Evolutionary conservation across 345 rosid genomes (phyloP), one percentile per base, ranked within the genome.

Genomic region (Anastatica hierochuntica): DNA sequence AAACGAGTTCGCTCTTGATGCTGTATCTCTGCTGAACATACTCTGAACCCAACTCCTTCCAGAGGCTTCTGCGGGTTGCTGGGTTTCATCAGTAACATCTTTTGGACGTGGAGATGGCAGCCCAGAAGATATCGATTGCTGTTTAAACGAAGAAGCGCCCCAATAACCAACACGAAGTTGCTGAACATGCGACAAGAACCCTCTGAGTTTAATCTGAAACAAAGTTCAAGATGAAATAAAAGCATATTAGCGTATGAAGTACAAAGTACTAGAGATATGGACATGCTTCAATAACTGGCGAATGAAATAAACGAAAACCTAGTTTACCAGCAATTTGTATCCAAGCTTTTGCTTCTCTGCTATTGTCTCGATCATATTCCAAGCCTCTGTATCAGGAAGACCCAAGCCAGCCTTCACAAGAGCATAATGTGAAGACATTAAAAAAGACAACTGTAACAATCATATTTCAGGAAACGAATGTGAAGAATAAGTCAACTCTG

Each of bases 31-130:
- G 77, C 94, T 88, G 70, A 92, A 92, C 98, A 92, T 92, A 71
- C 98, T 92, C 69, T 92, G 98, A 42, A 88, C 98, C 98, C 98
- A 92, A 70, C 95, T 92, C 76, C 98, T 81, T 58, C 98, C 94
- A 74, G 98, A 73, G 44, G 95, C 95, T 77, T 88, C 98, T 13
- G 88, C 75, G 66, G 98, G 86, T 74, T 83, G 86, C 72, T 88
- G 79, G 72, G 67, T 72, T 60, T 92, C 95, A 73, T 74, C 82
- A 30, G 74, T 43, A 21, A 56, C 74, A 71, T 92, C 97, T 69
- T 78, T 88, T 17, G 90, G 76, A 56, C 73, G 90, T 19, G 98
- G 97, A 47, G 98, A 92, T 50, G 85, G 70, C 72, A 88, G 71
- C 42, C 88, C 98, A 63, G 83, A 70, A 60, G 76, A 71, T 20